Percentiles rank a stretch among this genome's conserved stretches.
These are phyloP conservation scores for Solanum chilense DNA, from an alignment of 257 asterid species.

Conservation along the genomic window DNA sequence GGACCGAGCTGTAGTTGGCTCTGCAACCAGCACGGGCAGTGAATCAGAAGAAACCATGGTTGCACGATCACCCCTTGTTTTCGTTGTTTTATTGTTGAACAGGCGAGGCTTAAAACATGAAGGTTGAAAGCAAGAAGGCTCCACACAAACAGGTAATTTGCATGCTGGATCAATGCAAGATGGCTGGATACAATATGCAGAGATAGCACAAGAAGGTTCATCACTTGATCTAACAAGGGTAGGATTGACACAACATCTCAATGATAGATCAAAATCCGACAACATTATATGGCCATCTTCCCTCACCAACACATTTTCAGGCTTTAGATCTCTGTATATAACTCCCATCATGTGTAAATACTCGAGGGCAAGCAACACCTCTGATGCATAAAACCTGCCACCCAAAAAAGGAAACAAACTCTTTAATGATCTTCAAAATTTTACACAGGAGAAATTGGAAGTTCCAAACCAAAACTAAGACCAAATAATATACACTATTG, in stretches of 20 bases:
- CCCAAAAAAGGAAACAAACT: background rate
- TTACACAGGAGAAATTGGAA: background rate
- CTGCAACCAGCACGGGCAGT: slow-evolving; percentile 63
- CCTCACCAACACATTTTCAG: slow-evolving; percentile 84
- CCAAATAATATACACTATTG: background rate
- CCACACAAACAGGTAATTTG: slow-evolving; percentile 60
- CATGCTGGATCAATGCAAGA: slow-evolving; percentile 68
- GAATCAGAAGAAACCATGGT: slow-evolving; percentile 21
- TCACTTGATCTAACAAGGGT: slow-evolving; percentile 47
- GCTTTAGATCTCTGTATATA: slow-evolving; percentile 79
- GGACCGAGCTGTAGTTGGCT: slow-evolving; percentile 84
- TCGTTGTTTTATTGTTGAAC: slow-evolving; percentile 37
- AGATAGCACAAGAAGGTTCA: slow-evolving; percentile 40
- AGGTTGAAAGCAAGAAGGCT: slow-evolving; percentile 81
- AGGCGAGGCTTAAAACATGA: slow-evolving; percentile 81
- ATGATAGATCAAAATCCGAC: slow-evolving; percentile 81
- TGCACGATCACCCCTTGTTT: slow-evolving; percentile 27
- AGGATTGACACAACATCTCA: slow-evolving; percentile 70
- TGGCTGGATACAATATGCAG: slow-evolving; percentile 74
- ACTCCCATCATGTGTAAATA: slow-evolving; percentile 97
- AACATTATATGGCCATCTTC: slow-evolving; percentile 96
- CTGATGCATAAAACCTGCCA: slow-evolving; percentile 75
- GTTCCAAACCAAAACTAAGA: too few relatives aligned
- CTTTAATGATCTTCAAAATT: background rate
- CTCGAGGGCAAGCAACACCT: slow-evolving; percentile 85